Evolutionary conservation across 805 yeast species (phyloP).

Genomic region (Wickerhamomyces bisporus): DNA sequence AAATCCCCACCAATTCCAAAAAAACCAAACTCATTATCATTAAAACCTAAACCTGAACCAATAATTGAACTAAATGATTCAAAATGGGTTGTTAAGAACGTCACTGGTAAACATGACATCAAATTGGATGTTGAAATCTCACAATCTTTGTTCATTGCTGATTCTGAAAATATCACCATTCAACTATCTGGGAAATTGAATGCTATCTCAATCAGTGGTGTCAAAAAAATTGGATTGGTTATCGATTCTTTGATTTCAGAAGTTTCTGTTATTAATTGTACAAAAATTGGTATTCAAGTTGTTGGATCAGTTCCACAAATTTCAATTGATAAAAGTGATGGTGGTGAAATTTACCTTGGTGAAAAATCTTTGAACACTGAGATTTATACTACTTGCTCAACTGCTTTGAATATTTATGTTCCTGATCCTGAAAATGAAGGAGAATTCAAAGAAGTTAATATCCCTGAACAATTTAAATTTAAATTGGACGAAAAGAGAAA

Average conservation of each 20-base stretch:
- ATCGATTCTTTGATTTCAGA: constrained; percentile 85
- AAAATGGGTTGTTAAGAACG: constrained; percentile 86
- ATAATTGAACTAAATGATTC: constrained; percentile 78
- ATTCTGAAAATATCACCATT: constrained; percentile 66
- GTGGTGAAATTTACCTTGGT: constrained; percentile 75
- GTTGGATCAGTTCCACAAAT: constrained; percentile 79
- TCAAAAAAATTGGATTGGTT: constrained; percentile 69
- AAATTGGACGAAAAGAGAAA: constrained; percentile 51
- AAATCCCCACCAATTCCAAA: constrained; percentile 68
- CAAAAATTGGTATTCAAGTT: constrained; percentile 79
- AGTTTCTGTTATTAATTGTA: constrained; percentile 78
- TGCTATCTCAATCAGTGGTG: constrained; percentile 74
- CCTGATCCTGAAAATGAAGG: constrained; percentile 59
- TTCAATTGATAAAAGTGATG: constrained; percentile 83
- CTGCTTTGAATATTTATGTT: constrained; percentile 79
- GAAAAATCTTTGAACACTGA: constrained; percentile 68
- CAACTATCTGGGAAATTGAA: constrained; percentile 89
- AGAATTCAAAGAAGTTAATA: constrained; percentile 75
- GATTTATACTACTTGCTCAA: constrained; percentile 77
- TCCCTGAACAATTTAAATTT: constrained; percentile 91
- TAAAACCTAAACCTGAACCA: constrained; percentile 48
- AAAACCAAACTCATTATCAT: constrained; percentile 62
- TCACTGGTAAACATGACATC: constrained; percentile 56
- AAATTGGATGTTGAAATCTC: constrained; percentile 73
- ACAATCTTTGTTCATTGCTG: constrained; percentile 86